Evolutionary conservation across 129 eudicot genomes (phyloP), one percentile per base, ranked within the genome.

Genomic region (Dittrichia graveolens): DNA sequence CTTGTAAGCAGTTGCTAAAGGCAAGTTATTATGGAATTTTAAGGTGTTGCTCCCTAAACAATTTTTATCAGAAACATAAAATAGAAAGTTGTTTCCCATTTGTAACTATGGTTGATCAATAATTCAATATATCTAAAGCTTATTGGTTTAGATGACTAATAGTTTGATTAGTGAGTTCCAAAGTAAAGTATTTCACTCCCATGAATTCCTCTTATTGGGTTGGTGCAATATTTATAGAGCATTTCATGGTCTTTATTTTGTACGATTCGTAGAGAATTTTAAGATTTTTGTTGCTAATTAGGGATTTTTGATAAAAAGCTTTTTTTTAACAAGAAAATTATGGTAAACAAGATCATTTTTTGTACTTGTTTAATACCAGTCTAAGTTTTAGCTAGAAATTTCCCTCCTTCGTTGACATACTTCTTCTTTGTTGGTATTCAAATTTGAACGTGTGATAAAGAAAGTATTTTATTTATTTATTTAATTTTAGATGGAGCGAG

Each of bases 281-380:
- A 35, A 61, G 62, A 52, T 69, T 48, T 19, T 43, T 65, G 55
- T 67, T 15, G 45, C 72, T 67, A 67, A n/a, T 8, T 16, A 48
- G 34, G 72, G 11, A 4, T 15, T 59, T 59, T 9, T 59, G 43
- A 59, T 57, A 37, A 4, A 8, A 14, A 65, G 43, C 54, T 19
- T 59, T 59, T 14, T 3, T 10, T 59, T 35, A 37, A 65, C 52
- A 8, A 65, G 14, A 19, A 49, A 50, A 7, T 5, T 48, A 68
- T 9, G 61, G 31, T 43, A 44, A 18, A 45, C 55, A 4, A 68
- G 47, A 49, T 9, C 44, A 3, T 35, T 10, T 16, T 47, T 48
- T 48, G 3, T 68, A 52, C 34, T 37, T 67, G 72, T 35, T 49
- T 50, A 37, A 35, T 49, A 50, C 15, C 48, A 68, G 38, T 61